Base-by-base conservation (phyloP, 129 eudicot genomes). In the Glebionis coronaria region DNA sequence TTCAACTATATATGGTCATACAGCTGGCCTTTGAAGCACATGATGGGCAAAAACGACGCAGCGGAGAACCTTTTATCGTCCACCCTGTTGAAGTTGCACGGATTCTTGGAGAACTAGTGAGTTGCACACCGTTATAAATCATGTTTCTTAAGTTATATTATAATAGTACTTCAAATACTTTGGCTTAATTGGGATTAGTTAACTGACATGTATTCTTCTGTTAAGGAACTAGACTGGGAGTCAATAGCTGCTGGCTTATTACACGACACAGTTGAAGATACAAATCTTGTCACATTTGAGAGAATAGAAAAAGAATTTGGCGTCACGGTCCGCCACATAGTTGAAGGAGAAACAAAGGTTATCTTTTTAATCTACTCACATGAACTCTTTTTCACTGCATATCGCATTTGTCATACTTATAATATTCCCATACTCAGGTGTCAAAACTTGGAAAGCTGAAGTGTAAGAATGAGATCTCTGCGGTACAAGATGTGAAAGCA, bases 21-120 rank as follows among this genome's bases (percentile, higher is more conserved):
- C 78, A 94, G 99, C 78, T 94, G 78, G 99, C 99, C 67, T 94
- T 86, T 81, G 97, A 94, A 84, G 99, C 99, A 72, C 99, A 94
- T 69, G 87, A 90, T 87, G 99, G 99, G 68, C 99, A 94, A 80
- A 94, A 83, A 78, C 76, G 99, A 71, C 90, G 97, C 55, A 90
- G 97, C 65, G 99, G 99, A 75, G 99, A 94, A 69, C 99, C 99
- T 57, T 94, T 94, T 61, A 94, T 94, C 70, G 90, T 84, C 44
- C 99, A 94, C 69, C 99, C 99, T 44, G 97, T 94, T 59, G 99
- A 92, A 79, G 99, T 94, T 67, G 96, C 97, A 56, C 88, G 85
- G 65, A 91, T 91, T 65, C 88, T 91, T 38, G 98, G 98, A 66
- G 95, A 91, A 76, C 88, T 88, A 61, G 98, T 91, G 72, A 88